Evolutionary conservation across 345 rosid genomes (phyloP), one percentile per base, ranked within the genome.

Genomic region (Brassica cretica): DNA sequence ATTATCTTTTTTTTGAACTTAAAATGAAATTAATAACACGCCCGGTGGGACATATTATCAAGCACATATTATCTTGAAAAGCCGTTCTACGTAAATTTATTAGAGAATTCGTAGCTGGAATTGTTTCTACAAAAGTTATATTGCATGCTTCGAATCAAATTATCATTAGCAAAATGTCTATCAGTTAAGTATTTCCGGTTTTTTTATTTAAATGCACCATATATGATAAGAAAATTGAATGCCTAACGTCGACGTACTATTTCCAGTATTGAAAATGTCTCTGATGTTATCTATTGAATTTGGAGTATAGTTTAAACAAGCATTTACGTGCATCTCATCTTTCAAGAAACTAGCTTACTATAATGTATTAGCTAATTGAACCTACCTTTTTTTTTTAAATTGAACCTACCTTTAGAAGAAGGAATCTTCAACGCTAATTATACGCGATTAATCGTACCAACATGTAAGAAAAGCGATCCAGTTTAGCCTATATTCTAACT

Each of bases 331-430:
- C 59, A 37, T 73, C 49, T 79, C 78, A 61, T 9, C 16, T 79
- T 68, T 79, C 78, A 33, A 73, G 74, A 73, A 51, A 59, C 74
- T 73, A 67, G 78, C 59, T 49, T 41, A 10, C 73, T 19, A 25
- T 71, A 59, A 30, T 30, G 33, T 58, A 35, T 33, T 72, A 24
- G 39, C 49, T 24, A 66, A 73, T 6, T 51, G 67, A 25, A 25
- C 29, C 29, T 25, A 25, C 29, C 2, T 25, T 25, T 25, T 25
- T 25, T 25, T 25, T 25, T 25, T 2, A 25, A 25, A 25, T 25
- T 25, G 27, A 67, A 33, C 70, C 69, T 66, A 78, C 29, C 46
- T 44, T 46, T 30, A n/a, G 39, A 18, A 63, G 30, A 73, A 33
- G 8, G 70, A 68, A 67, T 60, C 78, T 67, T 73, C 69, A 49